These are phyloP conservation scores for Colletotrichum sp. DNA, from an alignment of 2,329 filamentous ascomycete genomes.

Conservation along the genomic window DNA sequence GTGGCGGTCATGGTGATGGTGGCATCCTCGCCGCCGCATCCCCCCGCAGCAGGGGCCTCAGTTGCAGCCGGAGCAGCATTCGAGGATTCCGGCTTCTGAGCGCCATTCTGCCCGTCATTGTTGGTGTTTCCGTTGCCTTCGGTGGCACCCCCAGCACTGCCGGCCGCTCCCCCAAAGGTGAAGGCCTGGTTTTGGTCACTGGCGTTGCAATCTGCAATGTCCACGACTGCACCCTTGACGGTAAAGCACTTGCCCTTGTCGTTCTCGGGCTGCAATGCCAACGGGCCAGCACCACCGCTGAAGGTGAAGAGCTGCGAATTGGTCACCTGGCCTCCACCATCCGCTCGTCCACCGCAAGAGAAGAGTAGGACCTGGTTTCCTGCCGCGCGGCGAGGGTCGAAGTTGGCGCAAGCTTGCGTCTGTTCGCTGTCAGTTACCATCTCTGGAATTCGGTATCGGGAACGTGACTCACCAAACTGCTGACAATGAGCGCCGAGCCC, in stretches of 20 bases:
- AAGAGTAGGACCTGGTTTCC: constrained; percentile 62
- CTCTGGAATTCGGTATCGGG: too few species aligned
- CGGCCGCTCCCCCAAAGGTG: constrained; percentile 23
- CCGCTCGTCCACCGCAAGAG: constrained; percentile 63
- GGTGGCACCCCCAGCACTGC: background rate
- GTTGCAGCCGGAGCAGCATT: background rate
- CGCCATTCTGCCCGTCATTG: background rate
- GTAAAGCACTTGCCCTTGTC: constrained; percentile 51
- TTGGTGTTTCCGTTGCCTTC: constrained; percentile 8
- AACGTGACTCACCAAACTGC: constrained; percentile 45
- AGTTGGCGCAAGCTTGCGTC: constrained; percentile 64
- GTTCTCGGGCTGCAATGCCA: constrained; percentile 51
- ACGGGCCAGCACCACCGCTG: constrained; percentile 42
- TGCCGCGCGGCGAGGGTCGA: constrained; percentile 54
- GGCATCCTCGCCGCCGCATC: background rate
- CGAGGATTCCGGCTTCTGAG: background rate
- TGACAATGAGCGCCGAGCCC: constrained; percentile 57
- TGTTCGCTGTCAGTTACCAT: constrained; percentile 23
- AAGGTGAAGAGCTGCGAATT: constrained; percentile 59
- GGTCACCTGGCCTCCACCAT: constrained; percentile 55
- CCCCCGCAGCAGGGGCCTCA: background rate
- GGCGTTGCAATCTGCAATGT: constrained; percentile 46
- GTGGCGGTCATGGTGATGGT: constrained; percentile 6
- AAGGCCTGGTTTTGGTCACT: constrained; percentile 50
- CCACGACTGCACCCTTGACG: constrained; percentile 46